Conservation (phyloP, 1,284 basidiomycete genomes). For the Puccinia polysora region DNA sequence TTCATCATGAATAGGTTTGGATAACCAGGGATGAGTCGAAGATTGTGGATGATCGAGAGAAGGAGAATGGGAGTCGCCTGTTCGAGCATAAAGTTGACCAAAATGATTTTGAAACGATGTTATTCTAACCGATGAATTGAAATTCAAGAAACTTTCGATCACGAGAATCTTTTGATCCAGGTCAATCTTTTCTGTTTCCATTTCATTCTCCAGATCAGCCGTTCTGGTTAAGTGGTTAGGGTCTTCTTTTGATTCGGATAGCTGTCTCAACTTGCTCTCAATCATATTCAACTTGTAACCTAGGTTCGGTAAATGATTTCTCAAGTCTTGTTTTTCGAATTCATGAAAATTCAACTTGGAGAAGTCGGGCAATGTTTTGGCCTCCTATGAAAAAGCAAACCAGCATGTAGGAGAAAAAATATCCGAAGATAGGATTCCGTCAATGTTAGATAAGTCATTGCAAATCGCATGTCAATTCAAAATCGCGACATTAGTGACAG, state of each 20-base stretch:
- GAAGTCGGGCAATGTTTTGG: constrained; percentile 33
- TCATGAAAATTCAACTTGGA: constrained; percentile 38
- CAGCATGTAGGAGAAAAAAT: background rate
- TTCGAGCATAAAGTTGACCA: too few species aligned
- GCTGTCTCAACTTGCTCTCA: background rate
- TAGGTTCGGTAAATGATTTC: background rate
- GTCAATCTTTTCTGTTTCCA: too few species aligned
- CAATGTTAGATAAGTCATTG: background rate
- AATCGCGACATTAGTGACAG: background rate
- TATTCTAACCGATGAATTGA: too few species aligned
- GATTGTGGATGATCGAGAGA: too few species aligned
- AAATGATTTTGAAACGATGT: too few species aligned
- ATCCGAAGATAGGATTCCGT: background rate
- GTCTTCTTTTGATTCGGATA: background rate
- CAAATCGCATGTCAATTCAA: background rate
- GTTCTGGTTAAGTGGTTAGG: background rate
- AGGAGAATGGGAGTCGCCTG: too few species aligned
- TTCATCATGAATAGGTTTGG: too few species aligned
- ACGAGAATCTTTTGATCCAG: too few species aligned
- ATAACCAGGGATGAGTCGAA: too few species aligned
- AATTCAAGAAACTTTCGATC: too few species aligned
- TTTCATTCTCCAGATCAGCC: background rate
- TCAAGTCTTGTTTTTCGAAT: constrained; percentile 13
- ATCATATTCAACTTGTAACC: background rate
- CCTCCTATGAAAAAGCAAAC: constrained; percentile 6